Evolutionary conservation across 108 stramenopile species (phyloP), one percentile per base, ranked within the genome.

Genomic region (Craspedostauros australis): DNA sequence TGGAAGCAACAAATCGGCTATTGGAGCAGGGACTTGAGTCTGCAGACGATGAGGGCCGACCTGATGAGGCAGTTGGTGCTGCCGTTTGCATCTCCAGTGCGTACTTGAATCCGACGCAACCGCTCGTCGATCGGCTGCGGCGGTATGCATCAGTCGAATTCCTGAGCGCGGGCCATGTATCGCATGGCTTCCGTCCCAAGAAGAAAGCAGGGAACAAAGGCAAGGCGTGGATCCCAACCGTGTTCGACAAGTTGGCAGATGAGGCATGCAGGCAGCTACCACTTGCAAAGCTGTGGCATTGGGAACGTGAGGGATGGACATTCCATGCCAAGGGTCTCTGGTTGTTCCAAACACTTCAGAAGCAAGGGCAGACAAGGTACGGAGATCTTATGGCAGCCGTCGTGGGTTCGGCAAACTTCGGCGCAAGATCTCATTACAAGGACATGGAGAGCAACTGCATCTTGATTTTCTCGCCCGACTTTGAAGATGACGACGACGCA

Each of bases 281-380:
- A 19, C 46, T 42, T 11, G 72, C 76, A 8, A 68, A 66, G 25
- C 50, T 86, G 6, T 75, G 68, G n/a, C 74, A 73, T 33, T 91
- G 75, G 50, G 72, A 91, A 57, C 62, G 84, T 19, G 46, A 21
- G 32, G 72, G 67, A 16, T 91, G 89, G 89, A 87, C 89, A 22
- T 91, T 87, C 67, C 89, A 91, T 62, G 82, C 89, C 34, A 91
- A 91, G 65, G 89, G 85, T 12, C 39, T 91, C 19, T 91, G 89
- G 89, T 44, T 90, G 28, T 66, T 12, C 4, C 69, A 22, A n/a
- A n/a, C n/a, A n/a, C n/a, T n/a, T n/a, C n/a, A 42, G 24, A 9
- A 46, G 33, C 5, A 16, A 20, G 3, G 38, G 44, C 41, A 28
- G 22, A 4, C 22, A 25, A 1, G 48, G 14, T 30, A 37, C 9